Evolutionary conservation across 495 filamentous ascomycete species (phyloP).

Genomic region (Evansstolkia leycettana): DNA sequence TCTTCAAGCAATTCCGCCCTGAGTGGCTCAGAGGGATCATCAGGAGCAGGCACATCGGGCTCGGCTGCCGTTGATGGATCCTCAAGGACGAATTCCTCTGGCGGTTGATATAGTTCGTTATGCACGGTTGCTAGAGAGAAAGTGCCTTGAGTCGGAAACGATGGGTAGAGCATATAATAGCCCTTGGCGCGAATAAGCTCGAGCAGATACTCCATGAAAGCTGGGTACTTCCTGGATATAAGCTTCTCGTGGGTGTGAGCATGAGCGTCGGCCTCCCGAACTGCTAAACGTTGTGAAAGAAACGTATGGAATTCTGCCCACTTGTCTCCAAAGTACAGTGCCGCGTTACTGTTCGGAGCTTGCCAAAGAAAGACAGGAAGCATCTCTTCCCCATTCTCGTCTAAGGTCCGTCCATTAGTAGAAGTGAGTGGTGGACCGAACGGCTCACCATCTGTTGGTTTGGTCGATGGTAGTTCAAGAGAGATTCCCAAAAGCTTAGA

Average conservation of each 20-base stretch:
- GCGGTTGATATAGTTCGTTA: slow-evolving; percentile 53
- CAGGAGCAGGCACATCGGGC: slow-evolving; percentile 1
- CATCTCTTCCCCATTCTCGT: slow-evolving; percentile 9
- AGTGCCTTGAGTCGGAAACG: slow-evolving; percentile 26
- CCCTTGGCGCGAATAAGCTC: slow-evolving; percentile 59
- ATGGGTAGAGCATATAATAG: slow-evolving; percentile 66
- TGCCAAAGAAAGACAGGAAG: slow-evolving; percentile 65
- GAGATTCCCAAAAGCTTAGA: slow-evolving; percentile 57
- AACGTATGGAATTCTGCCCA: slow-evolving; percentile 75
- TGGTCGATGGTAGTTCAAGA: slow-evolving; percentile 54
- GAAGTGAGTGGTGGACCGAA: slow-evolving; percentile 37
- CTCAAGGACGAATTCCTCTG: slow-evolving; percentile 44
- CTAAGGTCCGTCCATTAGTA: slow-evolving; percentile 5
- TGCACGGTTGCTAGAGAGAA: slow-evolving; percentile 54
- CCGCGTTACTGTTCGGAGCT: slow-evolving; percentile 65
- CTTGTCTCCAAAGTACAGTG: slow-evolving; percentile 68
- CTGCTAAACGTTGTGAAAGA: slow-evolving; percentile 42
- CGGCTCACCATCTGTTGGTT: slow-evolving; percentile 39
- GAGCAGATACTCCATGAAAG: slow-evolving; percentile 67
- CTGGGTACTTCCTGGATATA: slow-evolving; percentile 49
- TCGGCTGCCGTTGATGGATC: not conserved
- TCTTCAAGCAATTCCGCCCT: slow-evolving; percentile 2
- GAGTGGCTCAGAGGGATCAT: slow-evolving; percentile 3
- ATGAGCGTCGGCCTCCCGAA: slow-evolving; percentile 28
- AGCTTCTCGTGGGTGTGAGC: slow-evolving; percentile 15